A percentile compares a stretch with the other conserved stretches of the same genome.
Evolutionary conservation across 179 eudicot genomes (phyloP).

Genomic region (Silene noctiflora): DNA sequence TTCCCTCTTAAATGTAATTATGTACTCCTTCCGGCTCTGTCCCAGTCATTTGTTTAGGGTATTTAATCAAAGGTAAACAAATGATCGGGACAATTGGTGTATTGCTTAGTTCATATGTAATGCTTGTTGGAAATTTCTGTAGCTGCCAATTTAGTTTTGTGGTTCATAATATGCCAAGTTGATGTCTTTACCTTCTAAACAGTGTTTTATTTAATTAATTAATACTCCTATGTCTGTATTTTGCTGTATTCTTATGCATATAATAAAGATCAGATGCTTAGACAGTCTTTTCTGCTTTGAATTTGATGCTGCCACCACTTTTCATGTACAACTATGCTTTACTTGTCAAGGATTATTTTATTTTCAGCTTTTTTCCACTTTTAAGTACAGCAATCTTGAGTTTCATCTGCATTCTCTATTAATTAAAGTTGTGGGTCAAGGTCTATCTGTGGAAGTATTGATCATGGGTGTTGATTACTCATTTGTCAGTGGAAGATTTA

Average conservation of each 20-base stretch:
- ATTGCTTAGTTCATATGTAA: no score
- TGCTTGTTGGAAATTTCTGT: not conserved
- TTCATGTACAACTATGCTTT: conserved; percentile 25
- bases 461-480: conserved; percentile 14
- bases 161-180: conserved; percentile 10
- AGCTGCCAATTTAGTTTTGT: not conserved
- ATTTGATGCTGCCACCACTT: conserved; percentile 27
- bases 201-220: not conserved
- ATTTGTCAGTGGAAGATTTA: conserved; percentile 3
- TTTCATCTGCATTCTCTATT: not conserved
- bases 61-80: no score
- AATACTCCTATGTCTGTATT: not conserved
- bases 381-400: conserved; percentile 13
- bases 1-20: no score
- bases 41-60: no score
- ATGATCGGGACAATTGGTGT: no score
- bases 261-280: conserved; percentile 33
- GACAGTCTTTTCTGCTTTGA: conserved; percentile 32
- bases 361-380: conserved; percentile 21
- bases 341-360: conserved; percentile 18
- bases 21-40: no score
- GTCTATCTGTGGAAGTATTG: conserved; percentile 1
- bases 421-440: conserved; percentile 1
- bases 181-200: not conserved
- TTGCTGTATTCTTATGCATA: not conserved